Evolutionary conservation across 1,284 basidiomycete genomes (phyloP).

Genomic region (Sporisorium sorghi): DNA sequence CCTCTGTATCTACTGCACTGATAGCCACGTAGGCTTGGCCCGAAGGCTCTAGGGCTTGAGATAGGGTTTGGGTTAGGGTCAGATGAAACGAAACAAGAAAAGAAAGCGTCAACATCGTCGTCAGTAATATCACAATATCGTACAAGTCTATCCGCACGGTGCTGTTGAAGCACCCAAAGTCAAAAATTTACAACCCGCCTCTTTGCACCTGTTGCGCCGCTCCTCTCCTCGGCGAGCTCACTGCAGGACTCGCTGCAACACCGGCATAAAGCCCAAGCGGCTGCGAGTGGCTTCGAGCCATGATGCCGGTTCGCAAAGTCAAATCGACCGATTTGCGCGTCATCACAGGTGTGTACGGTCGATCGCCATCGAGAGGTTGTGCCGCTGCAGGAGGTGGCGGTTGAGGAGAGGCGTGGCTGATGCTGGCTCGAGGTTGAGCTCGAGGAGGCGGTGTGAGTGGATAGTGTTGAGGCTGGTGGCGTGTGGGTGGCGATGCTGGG

Average conservation of each 20-base stretch:
- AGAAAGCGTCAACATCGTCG: not conserved
- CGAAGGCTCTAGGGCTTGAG: no score
- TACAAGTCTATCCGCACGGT: not conserved
- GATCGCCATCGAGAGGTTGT: not conserved
- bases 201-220: not conserved
- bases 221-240: not conserved
- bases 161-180: conserved; percentile 3
- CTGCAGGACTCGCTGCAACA: not conserved
- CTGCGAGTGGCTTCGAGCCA: conserved; percentile 31
- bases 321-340: conserved; percentile 26
- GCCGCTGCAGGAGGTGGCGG: not conserved
- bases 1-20: no score
- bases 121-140: conserved; percentile 1
- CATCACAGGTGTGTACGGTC: conserved; percentile 31
- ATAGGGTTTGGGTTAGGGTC: no score
- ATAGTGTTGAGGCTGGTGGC: not conserved
- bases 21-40: no score
- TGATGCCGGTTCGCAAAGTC: conserved; percentile 14
- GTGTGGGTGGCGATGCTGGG: conserved; percentile 6
- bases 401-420: conserved; percentile 9
- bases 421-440: conserved; percentile 29
- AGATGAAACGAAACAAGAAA: not conserved
- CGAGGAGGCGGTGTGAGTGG: conserved; percentile 29
- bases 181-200: not conserved
- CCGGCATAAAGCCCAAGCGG: conserved; percentile 7